These are phyloP conservation scores for Cryphonectria naterciae DNA, from an alignment of 2,329 filamentous ascomycete genomes.

Conservation along the genomic window DNA sequence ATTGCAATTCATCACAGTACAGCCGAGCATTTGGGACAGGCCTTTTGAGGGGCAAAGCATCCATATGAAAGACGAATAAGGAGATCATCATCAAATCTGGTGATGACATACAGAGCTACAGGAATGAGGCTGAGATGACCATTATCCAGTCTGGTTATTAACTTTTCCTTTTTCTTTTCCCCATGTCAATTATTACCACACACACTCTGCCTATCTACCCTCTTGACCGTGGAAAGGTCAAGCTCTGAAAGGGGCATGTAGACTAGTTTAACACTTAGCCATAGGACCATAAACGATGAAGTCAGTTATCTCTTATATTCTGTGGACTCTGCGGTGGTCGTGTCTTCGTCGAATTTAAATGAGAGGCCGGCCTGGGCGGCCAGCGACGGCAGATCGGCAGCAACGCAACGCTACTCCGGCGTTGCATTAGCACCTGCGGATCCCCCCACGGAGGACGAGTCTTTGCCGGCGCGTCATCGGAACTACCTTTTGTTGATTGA, in stretches of 20 bases:
- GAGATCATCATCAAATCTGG: not conserved
- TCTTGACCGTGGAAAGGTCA: not conserved
- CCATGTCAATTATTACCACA: not conserved
- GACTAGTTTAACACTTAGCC: constrained; percentile 9
- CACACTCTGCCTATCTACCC: not conserved
- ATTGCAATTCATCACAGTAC: not conserved
- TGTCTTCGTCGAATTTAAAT: not conserved
- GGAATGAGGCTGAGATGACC: constrained; percentile 3
- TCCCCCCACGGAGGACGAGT: not conserved
- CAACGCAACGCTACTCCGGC: not conserved
- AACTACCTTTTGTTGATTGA: not conserved
- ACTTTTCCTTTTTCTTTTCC: not conserved
- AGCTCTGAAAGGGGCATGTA: not conserved
- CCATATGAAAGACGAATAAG: not conserved
- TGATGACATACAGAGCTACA: constrained; percentile 4
- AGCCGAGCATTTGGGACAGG: not conserved
- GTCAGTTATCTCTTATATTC: not conserved
- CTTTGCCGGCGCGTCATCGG: not conserved
- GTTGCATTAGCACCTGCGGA: not conserved
- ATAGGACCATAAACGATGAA: not conserved
- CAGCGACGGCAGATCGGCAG: not conserved
- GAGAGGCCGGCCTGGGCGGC: not conserved
- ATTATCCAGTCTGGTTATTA: constrained; percentile 1
- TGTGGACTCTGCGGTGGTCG: not conserved
- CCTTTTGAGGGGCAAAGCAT: constrained; percentile 2